Base-by-base conservation (phyloP, 2,329 filamentous ascomycete species). In the Fusarium nisikadoi region DNA sequence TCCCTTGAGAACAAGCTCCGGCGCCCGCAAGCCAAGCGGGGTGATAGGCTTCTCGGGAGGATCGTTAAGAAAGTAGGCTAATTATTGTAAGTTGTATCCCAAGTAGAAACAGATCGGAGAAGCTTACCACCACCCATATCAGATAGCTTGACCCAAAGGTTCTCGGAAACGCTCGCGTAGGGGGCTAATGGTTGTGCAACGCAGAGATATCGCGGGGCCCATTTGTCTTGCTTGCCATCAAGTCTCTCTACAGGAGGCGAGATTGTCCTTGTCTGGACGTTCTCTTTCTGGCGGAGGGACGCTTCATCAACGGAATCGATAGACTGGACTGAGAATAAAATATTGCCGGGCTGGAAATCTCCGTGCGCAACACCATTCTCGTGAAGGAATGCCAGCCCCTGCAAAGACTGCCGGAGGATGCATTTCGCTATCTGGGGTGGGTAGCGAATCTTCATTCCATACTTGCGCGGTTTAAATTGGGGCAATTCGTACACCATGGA, bases 121-220 rank as follows among this genome's bases (percentile, higher is more conserved):
- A 2, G 36, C 54, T 60, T 27, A 67, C 66, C 66, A 14, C 64
- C 68, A 5, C 63, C 56, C 43, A 72, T 59, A 16, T 72, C 70
- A 16, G 60, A 71, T 2, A 71, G 14, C 23, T 62, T 65, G 31
- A 67, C 55, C 6, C 39, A 38, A 2, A 67, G 16, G 6, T 29
- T 14, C 19, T 63, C 25, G 10, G 11, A 6, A 17, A 39, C 33
- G n/a, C 47, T 36, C 7, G 46, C 35, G 33, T 52, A 71, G 1
- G 38, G 17, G 1, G 25, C 31, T 11, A 72, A 53, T 20, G 64
- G 43, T 25, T 69, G 60, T 10, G 45, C 56, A 9, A 47, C 16
- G 19, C 55, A 68, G 13, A 68, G 60, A 23, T 65, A 71, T 14
- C 19, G 43, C 23, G 70, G 64, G 0, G 70, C 55, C 64, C 60